Base-by-base conservation (phyloP, 2,329 filamentous ascomycete genomes). In the Pseudophaeomoniella oleicola region DNA sequence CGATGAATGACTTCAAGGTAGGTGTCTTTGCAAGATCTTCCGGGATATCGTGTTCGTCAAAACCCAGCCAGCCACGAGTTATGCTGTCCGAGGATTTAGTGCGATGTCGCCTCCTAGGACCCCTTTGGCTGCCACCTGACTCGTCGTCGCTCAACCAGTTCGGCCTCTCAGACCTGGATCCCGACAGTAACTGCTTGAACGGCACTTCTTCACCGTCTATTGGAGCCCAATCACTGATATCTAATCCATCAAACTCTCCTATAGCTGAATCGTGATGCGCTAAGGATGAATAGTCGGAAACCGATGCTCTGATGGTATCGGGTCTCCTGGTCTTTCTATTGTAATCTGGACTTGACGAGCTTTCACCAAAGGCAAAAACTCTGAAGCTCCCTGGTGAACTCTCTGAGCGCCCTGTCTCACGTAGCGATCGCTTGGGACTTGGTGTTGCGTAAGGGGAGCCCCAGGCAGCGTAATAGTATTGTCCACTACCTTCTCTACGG, bases 361-460 rank as follows among this genome's bases (percentile, higher is more conserved):
- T n/a, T 27, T n/a, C 22, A n/a, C 22, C 22, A n/a, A 9, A 27
- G n/a, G 6, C 22, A 27, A 27, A 27, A 27, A 9, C 22, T n/a
- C n/a, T 6, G 9, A 27, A n/a, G 22, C 22, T 27, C 6, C 22
- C 22, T 27, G n/a, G 9, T 27, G 22, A 27, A n/a, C 22, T 27
- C 22, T 27, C 22, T 9, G 22, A 27, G 22, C 22, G 22, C 22
- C 22, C n/a, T 27, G 22, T n/a, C 6, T 27, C 9, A 6, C n/a
- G 6, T 27, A 6, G 6, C n/a, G 22, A 9, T 27, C 53, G 52
- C 35, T 59, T 55, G 35, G 60, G 56, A 45, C 61, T 79, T 10
- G 68, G 63, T 29, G 78, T 70, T 38, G 81, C 78, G 60, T 94
- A 94, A 15, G 87, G 87, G 37, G 86, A 94, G 39, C 87, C 87